These are phyloP conservation scores for Lippia alba DNA, from an alignment of 305 asterid species.

Conservation along the genomic window DNA sequence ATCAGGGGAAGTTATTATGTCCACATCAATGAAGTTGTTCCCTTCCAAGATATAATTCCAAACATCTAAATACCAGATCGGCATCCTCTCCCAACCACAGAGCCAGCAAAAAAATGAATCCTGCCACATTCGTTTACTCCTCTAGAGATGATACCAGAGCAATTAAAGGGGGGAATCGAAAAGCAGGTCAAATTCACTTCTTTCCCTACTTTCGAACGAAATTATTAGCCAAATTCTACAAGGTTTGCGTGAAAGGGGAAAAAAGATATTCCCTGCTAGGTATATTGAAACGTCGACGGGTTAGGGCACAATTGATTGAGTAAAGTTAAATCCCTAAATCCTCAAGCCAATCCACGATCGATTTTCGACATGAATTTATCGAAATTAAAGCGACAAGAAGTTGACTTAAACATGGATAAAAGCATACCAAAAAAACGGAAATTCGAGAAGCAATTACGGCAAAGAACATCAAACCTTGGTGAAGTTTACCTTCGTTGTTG, in stretches of 20 bases:
- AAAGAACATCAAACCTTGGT: neutral
- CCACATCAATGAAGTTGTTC: too few species aligned
- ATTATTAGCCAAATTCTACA: conserved; percentile 22
- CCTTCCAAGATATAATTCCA: too few species aligned
- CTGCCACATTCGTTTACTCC: too few species aligned
- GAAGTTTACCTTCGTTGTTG: conserved; percentile 32
- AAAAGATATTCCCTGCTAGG: neutral
- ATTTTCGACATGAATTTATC: neutral
- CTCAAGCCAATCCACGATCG: conserved; percentile 31
- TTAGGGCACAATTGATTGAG: conserved; percentile 4
- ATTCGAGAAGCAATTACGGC: neutral
- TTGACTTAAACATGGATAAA: neutral
- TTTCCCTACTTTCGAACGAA: conserved; percentile 9
- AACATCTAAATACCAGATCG: too few species aligned
- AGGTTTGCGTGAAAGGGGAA: neutral
- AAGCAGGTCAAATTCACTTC: neutral
- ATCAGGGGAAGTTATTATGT: too few species aligned
- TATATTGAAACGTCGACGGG: neutral
- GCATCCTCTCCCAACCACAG: too few species aligned
- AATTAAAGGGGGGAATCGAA: neutral
- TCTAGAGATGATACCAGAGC: too few species aligned
- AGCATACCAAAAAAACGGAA: neutral
- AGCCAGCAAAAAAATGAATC: too few species aligned
- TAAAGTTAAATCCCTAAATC: conserved; percentile 18
- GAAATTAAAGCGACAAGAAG: neutral